Percentiles rank a stretch among this genome's conserved stretches.
phyloP scores from a whole-genome alignment of 192 early-diverging fungal genomes.

The Podila horticola region DNA sequence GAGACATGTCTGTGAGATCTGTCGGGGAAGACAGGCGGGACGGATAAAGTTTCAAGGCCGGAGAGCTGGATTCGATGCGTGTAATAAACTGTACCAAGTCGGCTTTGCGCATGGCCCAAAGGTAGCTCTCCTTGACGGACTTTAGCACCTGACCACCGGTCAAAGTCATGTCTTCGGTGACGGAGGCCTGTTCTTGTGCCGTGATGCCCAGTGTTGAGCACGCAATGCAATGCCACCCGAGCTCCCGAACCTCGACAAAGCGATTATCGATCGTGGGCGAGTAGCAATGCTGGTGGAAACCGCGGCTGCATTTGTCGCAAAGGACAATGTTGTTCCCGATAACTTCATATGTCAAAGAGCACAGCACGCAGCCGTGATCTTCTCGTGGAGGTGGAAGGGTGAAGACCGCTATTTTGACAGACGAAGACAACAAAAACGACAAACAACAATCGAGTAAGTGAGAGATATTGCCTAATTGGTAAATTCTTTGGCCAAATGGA shows the following conservation, averaged over 20 bases:
- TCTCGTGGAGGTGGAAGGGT: slow-evolving; percentile 19
- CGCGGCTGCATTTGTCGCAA: slow-evolving; percentile 49
- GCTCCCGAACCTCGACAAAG: slow-evolving; percentile 24
- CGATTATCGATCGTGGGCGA: slow-evolving; percentile 41
- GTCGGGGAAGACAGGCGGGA: slow-evolving; percentile 30
- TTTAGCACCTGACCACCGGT: slow-evolving; percentile 25
- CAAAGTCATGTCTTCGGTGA: slow-evolving; percentile 43
- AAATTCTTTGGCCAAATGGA: too few relatives aligned
- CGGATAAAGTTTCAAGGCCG: slow-evolving; percentile 28
- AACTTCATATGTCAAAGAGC: not conserved
- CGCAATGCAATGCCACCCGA: slow-evolving; percentile 38
- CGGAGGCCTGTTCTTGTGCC: slow-evolving; percentile 11
- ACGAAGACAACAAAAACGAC: not conserved
- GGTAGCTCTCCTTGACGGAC: slow-evolving; percentile 26
- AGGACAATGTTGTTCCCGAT: slow-evolving; percentile 42
- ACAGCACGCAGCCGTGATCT: slow-evolving; percentile 33
- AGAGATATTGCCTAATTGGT: too few relatives aligned
- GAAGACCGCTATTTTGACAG: not conserved
- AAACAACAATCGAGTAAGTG: too few relatives aligned
- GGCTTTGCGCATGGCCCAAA: slow-evolving; percentile 19
- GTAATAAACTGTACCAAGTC: slow-evolving; percentile 30
- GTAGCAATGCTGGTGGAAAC: slow-evolving; percentile 52
- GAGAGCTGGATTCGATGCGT: slow-evolving; percentile 26
- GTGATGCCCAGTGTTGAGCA: slow-evolving; percentile 18
- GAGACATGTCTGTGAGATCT: not conserved